Evolutionary conservation across 441 rosid species (phyloP).

Genomic region (Brassica balearica): DNA sequence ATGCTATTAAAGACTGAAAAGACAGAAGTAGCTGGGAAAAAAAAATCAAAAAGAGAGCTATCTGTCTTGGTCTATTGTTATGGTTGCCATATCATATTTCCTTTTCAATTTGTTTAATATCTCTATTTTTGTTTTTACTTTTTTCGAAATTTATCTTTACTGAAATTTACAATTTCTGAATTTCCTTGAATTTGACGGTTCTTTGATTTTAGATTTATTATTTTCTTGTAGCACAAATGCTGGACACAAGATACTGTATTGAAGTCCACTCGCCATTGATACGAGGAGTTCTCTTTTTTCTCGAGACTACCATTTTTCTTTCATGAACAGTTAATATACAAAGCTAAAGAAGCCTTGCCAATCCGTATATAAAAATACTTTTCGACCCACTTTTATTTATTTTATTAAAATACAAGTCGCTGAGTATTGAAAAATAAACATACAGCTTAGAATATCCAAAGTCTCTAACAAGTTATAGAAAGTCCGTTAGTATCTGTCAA

Average conservation of each 20-base stretch:
- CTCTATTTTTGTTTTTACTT: not conserved
- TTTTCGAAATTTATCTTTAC: not conserved
- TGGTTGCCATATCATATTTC: slow-evolving; percentile 41
- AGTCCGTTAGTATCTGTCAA: not conserved
- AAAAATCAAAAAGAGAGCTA: slow-evolving; percentile 43
- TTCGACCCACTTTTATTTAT: not conserved
- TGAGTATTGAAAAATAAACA: not conserved
- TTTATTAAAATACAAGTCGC: no score
- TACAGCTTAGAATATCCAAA: not conserved
- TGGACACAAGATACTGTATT: slow-evolving; percentile 36
- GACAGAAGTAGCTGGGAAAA: not conserved
- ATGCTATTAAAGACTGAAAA: slow-evolving; percentile 30
- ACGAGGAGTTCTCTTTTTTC: slow-evolving; percentile 37
- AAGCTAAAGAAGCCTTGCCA: not conserved
- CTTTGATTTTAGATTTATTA: slow-evolving; percentile 17
- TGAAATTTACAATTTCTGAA: not conserved
- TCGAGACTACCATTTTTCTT: slow-evolving; percentile 29
- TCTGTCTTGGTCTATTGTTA: slow-evolving; percentile 28
- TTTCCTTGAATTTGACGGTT: slow-evolving; percentile 16
- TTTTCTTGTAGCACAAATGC: slow-evolving; percentile 42
- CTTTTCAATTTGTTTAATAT: slow-evolving; percentile 20
- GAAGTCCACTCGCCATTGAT: slow-evolving; percentile 26
- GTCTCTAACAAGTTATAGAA: slow-evolving; percentile 2
- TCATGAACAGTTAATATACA: not conserved
- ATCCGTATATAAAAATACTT: not conserved